Base-by-base conservation (phyloP, 306 rosid genomes). In the Betula pendula region DNA sequence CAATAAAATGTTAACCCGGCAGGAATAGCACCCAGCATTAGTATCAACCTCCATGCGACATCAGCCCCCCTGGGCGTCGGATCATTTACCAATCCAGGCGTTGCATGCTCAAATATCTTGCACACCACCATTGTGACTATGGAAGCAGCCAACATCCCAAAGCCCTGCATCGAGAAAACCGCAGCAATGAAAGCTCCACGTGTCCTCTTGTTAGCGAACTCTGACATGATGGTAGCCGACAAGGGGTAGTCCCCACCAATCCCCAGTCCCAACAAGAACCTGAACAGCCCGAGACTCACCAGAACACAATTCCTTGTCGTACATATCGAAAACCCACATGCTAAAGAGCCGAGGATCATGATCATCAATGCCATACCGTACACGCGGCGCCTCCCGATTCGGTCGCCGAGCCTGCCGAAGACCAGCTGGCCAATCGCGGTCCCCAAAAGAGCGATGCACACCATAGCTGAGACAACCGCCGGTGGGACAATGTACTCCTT, bases 181-280 rank as follows among this genome's bases (percentile, higher is more conserved):
- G 91, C 93, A 1, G 96, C 96, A 69, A 92, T 90, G 79, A 92
- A 92, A 15, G 93, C 78, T 1, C 97, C 96, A 43, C 93, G 82
- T 0, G 97, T 92, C 67, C 38, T 83, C 84, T 87, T 87, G 84
- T 92, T 92, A 0, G 96, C 92, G 53, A 88, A 92, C 77, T 90
- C 97, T 9, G 97, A 92, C 97, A 90, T 92, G 40, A 92, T 92
- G 25, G 93, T 92, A 0, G 96, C 86, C 3, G 96, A 92, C 7
- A 92, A 49, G 0, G 97, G 97, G 58, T 92, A 90, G 79, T 90
- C 93, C 12, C 96, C 97, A 0, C 96, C 97, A n/a, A 92, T 90
- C 25, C 93, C 97, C 1, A 92, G 24, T 0, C 97, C 97, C 17
- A 92, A 79, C 3, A 84, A 1, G 81, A 92, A 92, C 72, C 97